Evolutionary conservation across 768 basidiomycete species (phyloP), one percentile per base, ranked within the genome.

Genomic region (Trametes elegans): DNA sequence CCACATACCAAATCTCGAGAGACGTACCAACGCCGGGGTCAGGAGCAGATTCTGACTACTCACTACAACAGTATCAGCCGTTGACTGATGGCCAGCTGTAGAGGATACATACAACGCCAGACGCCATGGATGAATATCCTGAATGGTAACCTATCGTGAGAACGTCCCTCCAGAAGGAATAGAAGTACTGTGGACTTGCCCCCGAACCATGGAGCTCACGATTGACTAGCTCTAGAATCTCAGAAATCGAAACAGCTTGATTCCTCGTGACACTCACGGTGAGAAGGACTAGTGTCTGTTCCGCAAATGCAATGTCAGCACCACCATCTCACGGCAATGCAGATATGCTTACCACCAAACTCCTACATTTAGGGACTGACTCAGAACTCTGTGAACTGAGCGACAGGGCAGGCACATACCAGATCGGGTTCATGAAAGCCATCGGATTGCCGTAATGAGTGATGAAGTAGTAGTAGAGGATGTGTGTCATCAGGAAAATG

Each of bases 61-160:
- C 43, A 79, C 77, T 77, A 57, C 11, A n/a, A 16, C 19, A 3
- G 18, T 13, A 14, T 43, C 40, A 50, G 19, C 45, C n/a, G n/a
- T n/a, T n/a, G n/a, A n/a, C 16, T 29, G 26, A 53, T 10, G 52
- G 2, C 7, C 7, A 24, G 40, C 7, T 10, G 32, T 29, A n/a
- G n/a, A 9, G 14, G 27, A 16, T 8, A 18, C 36, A 70, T 79
- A 83, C 83, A 60, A 55, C 70, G 71, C 68, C 74, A 84, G 19
- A 83, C 71, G 5, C 81, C 73, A 46, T 65, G 68, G 23, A 79
- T 74, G 59, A 82, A 85, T 70, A 82, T 72, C 29, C 75, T 78
- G 32, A 14, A 28, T 32, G 18, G 13, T 13, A 18, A 2, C 5
- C 3, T 21, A 3, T 21, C 39, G n/a, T 16, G 1, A 40, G 29